Evolutionary conservation across 1,284 basidiomycete genomes (phyloP).

Genomic region (Ceratobasidium sp.): DNA sequence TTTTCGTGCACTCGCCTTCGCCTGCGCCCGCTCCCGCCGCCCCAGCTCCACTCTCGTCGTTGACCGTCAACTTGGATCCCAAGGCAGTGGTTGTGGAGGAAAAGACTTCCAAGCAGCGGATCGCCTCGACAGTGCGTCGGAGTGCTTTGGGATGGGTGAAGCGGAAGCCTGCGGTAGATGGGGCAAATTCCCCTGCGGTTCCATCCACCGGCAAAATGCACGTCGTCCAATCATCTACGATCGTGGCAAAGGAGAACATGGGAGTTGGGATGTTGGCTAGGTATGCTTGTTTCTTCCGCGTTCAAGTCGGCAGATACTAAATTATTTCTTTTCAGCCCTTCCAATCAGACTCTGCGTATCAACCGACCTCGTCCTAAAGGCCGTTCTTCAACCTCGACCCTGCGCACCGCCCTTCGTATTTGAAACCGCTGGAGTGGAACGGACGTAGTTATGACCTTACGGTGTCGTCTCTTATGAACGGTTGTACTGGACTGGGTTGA

Average conservation of each 20-base stretch:
- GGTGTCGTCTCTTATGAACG: slow-evolving; percentile 32
- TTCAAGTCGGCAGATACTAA: neutral
- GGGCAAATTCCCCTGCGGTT: neutral
- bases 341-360: slow-evolving; percentile 18
- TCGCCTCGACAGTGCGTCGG: slow-evolving; percentile 66
- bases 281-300: neutral
- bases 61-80: slow-evolving; percentile 54
- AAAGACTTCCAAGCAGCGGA: slow-evolving; percentile 44
- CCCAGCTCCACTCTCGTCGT: slow-evolving; percentile 60
- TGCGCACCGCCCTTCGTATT: slow-evolving; percentile 35
- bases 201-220: neutral
- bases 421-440: slow-evolving; percentile 38
- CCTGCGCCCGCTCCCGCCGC: slow-evolving; percentile 57
- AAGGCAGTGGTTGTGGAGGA: slow-evolving; percentile 44
- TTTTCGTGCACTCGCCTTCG: slow-evolving; percentile 51
- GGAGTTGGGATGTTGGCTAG: slow-evolving; percentile 22
- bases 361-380: slow-evolving; percentile 42
- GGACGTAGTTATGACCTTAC: slow-evolving; percentile 29
- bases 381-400: slow-evolving; percentile 15
- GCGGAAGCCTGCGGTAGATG: slow-evolving; percentile 56
- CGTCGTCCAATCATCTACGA: slow-evolving; percentile 15
- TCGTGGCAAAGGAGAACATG: slow-evolving; percentile 34
- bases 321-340: neutral
- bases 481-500: slow-evolving; percentile 34
- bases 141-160: slow-evolving; percentile 72